phyloP scores from a whole-genome alignment of 208 protist species.

The Trypanosoma scelopori region DNA sequence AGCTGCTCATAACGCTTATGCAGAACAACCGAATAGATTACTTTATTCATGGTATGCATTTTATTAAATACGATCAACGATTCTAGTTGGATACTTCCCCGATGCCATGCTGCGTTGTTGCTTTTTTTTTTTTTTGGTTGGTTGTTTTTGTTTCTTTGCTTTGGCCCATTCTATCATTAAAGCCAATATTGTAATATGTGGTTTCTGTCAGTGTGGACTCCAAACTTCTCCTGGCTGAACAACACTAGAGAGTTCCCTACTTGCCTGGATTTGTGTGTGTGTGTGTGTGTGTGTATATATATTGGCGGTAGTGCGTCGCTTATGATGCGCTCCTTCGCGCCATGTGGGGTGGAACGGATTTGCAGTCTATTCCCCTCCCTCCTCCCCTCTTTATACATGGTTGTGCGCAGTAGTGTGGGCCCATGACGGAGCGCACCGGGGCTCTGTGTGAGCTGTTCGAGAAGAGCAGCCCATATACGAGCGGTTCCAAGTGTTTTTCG shows the following conservation, averaged over 20 bases:
- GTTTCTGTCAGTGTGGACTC: background rate
- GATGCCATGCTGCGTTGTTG: background rate
- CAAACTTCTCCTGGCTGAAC: too few relatives aligned
- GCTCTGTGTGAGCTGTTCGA: conserved; percentile 33
- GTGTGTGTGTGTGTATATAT: too few relatives aligned
- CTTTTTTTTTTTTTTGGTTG: background rate
- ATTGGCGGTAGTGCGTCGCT: too few relatives aligned
- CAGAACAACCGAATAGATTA: conserved; percentile 74
- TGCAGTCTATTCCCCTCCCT: background rate
- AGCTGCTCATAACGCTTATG: conserved; percentile 39
- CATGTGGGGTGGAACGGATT: too few relatives aligned
- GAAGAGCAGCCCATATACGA: conserved; percentile 21
- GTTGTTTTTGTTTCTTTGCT: background rate
- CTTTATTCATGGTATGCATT: conserved; percentile 41
- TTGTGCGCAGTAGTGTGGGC: background rate
- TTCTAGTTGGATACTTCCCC: background rate
- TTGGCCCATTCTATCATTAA: background rate
- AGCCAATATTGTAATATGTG: background rate
- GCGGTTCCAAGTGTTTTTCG: conserved; percentile 13
- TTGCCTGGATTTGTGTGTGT: too few relatives aligned
- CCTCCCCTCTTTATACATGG: background rate
- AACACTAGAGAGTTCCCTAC: too few relatives aligned
- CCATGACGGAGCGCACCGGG: conserved; percentile 18
- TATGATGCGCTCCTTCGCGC: too few relatives aligned
- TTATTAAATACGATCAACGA: conserved; percentile 1